A percentile compares a stretch with the other conserved stretches of the same genome.
Evolutionary conservation across 768 basidiomycete genomes (phyloP).

Genomic region (Amanita exitialis): DNA sequence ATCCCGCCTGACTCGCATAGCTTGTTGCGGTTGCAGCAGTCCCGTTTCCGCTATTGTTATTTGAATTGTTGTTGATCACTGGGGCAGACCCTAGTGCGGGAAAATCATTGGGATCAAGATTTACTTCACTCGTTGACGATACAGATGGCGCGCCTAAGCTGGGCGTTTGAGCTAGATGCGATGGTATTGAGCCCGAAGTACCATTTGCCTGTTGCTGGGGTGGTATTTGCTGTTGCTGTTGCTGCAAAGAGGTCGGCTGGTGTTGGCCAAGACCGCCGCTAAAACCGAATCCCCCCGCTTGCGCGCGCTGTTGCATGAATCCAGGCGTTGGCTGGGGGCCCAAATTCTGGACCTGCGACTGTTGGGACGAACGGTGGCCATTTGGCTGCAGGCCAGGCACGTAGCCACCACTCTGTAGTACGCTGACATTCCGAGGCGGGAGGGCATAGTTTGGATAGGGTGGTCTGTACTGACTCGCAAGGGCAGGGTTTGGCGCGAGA

Average conservation of each 20-base stretch:
- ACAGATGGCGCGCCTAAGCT: slow-evolving; percentile 45
- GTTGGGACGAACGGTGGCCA: slow-evolving; percentile 49
- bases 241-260: slow-evolving; percentile 30
- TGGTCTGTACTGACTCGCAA: slow-evolving; percentile 56
- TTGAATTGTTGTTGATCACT: slow-evolving; percentile 30
- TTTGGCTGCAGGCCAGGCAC: slow-evolving; percentile 48
- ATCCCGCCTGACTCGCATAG: slow-evolving; percentile 75
- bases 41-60: slow-evolving; percentile 25
- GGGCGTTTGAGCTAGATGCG: slow-evolving; percentile 46
- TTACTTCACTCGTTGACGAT: slow-evolving; percentile 64
- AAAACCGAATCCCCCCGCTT: slow-evolving; percentile 55
- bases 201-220: slow-evolving; percentile 49
- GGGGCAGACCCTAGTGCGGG: slow-evolving; percentile 71
- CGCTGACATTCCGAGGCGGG: slow-evolving; percentile 49
- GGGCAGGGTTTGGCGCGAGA: slow-evolving; percentile 52
- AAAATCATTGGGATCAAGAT: slow-evolving; percentile 80
- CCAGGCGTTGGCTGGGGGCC: slow-evolving; percentile 49
- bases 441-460: slow-evolving; percentile 44
- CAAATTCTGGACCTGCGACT: slow-evolving; percentile 42
- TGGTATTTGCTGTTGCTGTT: slow-evolving; percentile 23
- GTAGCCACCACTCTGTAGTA: slow-evolving; percentile 38
- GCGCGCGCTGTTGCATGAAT: slow-evolving; percentile 56
- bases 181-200: slow-evolving; percentile 38
- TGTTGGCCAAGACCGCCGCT: slow-evolving; percentile 45
- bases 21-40: slow-evolving; percentile 42